Percentiles rank a stretch among this genome's conserved stretches.
Conservation (phyloP, 2,329 filamentous ascomycete genomes). For the Bipolaris sorokiniana region DNA sequence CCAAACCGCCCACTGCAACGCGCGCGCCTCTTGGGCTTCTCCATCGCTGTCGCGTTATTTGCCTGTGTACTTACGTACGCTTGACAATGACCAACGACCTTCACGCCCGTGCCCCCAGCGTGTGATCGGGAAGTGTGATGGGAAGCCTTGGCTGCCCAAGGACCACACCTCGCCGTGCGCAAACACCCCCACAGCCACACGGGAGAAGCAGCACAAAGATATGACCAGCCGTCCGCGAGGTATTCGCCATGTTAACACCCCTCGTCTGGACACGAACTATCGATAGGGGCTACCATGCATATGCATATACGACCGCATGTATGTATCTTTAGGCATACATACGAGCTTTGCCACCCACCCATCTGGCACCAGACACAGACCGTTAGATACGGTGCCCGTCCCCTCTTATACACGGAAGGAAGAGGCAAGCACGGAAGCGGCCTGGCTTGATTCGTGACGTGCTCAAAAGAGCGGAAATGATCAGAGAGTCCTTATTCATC, state of each 20-base stretch:
- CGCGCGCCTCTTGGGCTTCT: constrained; percentile 27
- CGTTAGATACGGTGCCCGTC: constrained; percentile 11
- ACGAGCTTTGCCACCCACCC: constrained; percentile 1
- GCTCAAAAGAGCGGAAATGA: constrained; percentile 30
- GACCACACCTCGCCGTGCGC: constrained; percentile 23
- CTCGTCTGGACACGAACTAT: constrained; percentile 8
- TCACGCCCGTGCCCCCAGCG: not conserved
- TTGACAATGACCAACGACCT: constrained; percentile 22
- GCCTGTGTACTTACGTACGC: not conserved
- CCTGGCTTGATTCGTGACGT: constrained; percentile 30
- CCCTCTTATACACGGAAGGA: constrained; percentile 12
- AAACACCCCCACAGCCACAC: constrained; percentile 3
- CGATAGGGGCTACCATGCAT: constrained; percentile 13
- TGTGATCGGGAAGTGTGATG: constrained; percentile 30
- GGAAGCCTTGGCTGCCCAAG: constrained; percentile 6
- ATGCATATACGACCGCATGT: constrained; percentile 12
- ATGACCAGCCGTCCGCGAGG: constrained; percentile 12
- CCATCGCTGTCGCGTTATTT: constrained; percentile 19
- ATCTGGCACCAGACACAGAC: constrained; percentile 6
- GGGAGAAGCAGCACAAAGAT: constrained; percentile 15
- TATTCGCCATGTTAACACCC: constrained; percentile 2
- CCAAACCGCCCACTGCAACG: constrained; percentile 22
- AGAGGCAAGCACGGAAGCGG: constrained; percentile 20
- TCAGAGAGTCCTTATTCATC: constrained; percentile 25
- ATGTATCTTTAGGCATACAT: constrained; percentile 7